Conservation (phyloP, 2,329 filamentous ascomycete species). For the Juglanconis oblonga region DNA sequence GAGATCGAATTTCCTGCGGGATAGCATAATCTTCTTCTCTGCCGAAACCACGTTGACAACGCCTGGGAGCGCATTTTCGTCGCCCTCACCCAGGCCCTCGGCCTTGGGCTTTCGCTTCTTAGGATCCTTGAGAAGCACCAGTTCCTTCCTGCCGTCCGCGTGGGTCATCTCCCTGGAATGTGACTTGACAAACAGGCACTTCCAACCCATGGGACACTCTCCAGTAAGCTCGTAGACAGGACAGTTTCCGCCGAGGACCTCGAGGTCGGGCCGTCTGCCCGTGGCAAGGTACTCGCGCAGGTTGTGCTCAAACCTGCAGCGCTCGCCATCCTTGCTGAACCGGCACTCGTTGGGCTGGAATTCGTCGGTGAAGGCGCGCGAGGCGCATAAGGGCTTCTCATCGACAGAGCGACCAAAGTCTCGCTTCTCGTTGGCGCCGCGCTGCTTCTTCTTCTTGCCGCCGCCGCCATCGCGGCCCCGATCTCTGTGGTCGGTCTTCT, state of each 20-base stretch:
- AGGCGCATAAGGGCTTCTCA: slow-evolving; percentile 73
- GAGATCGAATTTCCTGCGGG: slow-evolving; percentile 67
- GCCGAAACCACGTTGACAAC: slow-evolving; percentile 73
- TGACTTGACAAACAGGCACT: slow-evolving; percentile 84
- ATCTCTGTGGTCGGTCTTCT: slow-evolving; percentile 25
- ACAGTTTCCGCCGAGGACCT: slow-evolving; percentile 73
- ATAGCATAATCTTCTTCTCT: slow-evolving; percentile 70
- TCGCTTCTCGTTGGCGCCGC: slow-evolving; percentile 80
- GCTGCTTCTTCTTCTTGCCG: slow-evolving; percentile 46
- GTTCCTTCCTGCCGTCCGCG: slow-evolving; percentile 78
- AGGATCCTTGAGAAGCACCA: slow-evolving; percentile 60
- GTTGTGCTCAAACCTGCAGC: slow-evolving; percentile 80
- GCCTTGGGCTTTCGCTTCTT: slow-evolving; percentile 27
- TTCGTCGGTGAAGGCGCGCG: slow-evolving; percentile 67
- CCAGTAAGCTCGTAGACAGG: slow-evolving; percentile 77
- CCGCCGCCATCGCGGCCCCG: slow-evolving; percentile 24
- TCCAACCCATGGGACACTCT: slow-evolving; percentile 83
- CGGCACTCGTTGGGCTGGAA: slow-evolving; percentile 77
- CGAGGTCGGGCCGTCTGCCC: slow-evolving; percentile 76
- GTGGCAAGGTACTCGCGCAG: slow-evolving; percentile 80
- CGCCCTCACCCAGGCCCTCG: slow-evolving; percentile 32
- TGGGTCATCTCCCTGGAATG: slow-evolving; percentile 79
- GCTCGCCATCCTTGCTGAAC: slow-evolving; percentile 77
- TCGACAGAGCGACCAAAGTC: slow-evolving; percentile 80
- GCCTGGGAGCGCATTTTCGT: slow-evolving; percentile 56